phyloP scores from a whole-genome alignment of 169 alveolate genomes.

The Babesia ovis region DNA sequence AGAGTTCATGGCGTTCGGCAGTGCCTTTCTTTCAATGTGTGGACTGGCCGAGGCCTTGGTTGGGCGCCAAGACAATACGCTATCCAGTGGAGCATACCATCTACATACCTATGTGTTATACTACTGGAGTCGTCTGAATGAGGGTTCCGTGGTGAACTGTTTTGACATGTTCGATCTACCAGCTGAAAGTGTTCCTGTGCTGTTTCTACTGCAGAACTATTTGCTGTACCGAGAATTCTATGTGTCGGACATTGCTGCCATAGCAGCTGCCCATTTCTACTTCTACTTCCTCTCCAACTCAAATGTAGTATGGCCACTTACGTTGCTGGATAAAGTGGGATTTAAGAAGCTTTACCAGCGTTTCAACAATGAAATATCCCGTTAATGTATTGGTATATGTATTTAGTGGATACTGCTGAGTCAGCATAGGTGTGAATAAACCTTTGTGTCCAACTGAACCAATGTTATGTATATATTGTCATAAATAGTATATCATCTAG shows the following conservation, averaged over 20 bases:
- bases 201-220: constrained; percentile 73
- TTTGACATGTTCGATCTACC: constrained; percentile 70
- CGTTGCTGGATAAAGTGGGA: not conserved
- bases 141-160: constrained; percentile 75
- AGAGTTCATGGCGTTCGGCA: constrained; percentile 70
- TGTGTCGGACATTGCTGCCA: constrained; percentile 56
- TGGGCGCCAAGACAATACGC: constrained; percentile 34
- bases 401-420: not conserved
- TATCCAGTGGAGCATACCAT: constrained; percentile 64
- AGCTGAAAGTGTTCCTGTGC: constrained; percentile 73
- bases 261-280: constrained; percentile 47
- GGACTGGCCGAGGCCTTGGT: constrained; percentile 62
- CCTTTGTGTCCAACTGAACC: no score
- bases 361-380: constrained; percentile 36
- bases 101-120: constrained; percentile 71
- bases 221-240: constrained; percentile 68
- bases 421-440: no score
- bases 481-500: no score
- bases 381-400: not conserved
- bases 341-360: constrained; percentile 31
- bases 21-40: constrained; percentile 50
- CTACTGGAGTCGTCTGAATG: constrained; percentile 78
- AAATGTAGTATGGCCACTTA: constrained; percentile 25
- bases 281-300: constrained; percentile 39
- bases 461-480: no score